Evolutionary conservation across 306 rosid genomes (phyloP), one percentile per base, ranked within the genome.

Genomic region (Medicago arabica): DNA sequence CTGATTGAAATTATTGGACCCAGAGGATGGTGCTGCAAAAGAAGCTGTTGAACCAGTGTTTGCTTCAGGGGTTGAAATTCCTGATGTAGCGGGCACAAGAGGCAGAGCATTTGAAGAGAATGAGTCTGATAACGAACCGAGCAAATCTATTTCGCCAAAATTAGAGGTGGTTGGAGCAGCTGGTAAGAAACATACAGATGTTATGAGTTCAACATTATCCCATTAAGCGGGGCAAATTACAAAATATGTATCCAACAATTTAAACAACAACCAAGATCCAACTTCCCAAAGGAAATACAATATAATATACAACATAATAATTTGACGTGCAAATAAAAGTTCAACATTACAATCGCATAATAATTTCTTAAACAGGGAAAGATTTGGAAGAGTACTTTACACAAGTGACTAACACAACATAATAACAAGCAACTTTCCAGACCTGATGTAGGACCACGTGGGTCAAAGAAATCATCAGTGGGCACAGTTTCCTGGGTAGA

Each of bases 381-480:
- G 62, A 66, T 40, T 2, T 39, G 31, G 67, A 64, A 44, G 47
- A 23, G 67, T 41, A 44, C 83, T 47, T 57, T 63, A 60, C 43
- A 77, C 28, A 7, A 34, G 51, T 53, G 62, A 44, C 49, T 44
- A 74, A 67, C 61, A 73, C 14, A 71, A 50, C 19, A 80, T 46
- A 77, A 62, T 50, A 71, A 38, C 72, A 74, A 58, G 65, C 11
- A 39, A 18, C 34, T 83, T 60, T 31, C 18, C 80, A 12, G 63
- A 89, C 98, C 99, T 78, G 87, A 53, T 83, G 81, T 15, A 65
- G 90, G 74, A 80, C 89, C 88, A 58, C 99, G 98, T 36, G 99
- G 98, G 66, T 96, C 99, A 84, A 96, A 96, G 79, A 92, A 96
- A 74, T 96, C 98, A 89, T 96, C 98, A 40, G 80, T 81, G 44